These are phyloP conservation scores for Malania oleifera DNA, from an alignment of 164 flowering plant genomes.

Conservation along the genomic window DNA sequence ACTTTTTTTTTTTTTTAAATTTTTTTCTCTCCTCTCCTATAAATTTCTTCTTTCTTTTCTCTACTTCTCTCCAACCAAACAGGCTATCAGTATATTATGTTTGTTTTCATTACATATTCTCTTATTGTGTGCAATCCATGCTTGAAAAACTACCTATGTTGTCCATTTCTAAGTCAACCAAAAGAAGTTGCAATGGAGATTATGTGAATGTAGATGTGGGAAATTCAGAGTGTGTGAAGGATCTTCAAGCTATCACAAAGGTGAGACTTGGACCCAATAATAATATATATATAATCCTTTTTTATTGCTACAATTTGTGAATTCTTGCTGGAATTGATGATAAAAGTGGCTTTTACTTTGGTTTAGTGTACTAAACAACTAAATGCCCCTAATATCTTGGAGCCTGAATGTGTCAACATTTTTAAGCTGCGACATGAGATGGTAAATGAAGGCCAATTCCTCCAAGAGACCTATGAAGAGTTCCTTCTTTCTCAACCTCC, in stretches of 20 bases:
- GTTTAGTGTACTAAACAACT: background rate
- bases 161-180: slow-evolving; percentile 10
- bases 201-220: slow-evolving; percentile 1
- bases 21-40: no score
- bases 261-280: background rate
- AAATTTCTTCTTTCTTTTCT: no score
- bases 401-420: slow-evolving; percentile 21
- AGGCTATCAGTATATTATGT: no score
- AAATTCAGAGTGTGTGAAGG: slow-evolving; percentile 9
- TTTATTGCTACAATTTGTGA: background rate
- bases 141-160: background rate
- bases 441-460: no score
- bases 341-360: background rate
- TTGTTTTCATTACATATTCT: no score
- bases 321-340: background rate
- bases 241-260: slow-evolving; percentile 15
- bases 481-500: background rate
- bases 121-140: background rate
- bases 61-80: no score
- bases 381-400: slow-evolving; percentile 14
- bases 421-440: no score
- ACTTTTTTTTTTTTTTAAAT: no score
- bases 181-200: slow-evolving; percentile 19
- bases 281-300: background rate
- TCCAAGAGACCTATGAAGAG: no score